These are phyloP conservation scores for Mortierella sp. DNA, from an alignment of 371 early-diverging fungal genomes.

Conservation along the genomic window DNA sequence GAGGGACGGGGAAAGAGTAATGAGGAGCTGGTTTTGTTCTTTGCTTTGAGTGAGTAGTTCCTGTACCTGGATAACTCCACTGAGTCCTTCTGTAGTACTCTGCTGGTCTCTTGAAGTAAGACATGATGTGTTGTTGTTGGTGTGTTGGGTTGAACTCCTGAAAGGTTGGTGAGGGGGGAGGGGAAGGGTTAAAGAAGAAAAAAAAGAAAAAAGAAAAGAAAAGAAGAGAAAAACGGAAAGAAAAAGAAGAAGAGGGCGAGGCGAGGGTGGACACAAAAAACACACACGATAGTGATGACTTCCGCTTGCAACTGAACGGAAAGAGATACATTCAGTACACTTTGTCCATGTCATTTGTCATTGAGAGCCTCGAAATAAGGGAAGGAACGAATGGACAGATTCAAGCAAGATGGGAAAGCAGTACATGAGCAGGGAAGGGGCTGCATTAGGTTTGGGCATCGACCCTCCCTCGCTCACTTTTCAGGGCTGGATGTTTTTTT, in stretches of 20 bases:
- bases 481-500: not conserved
- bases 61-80: conserved; percentile 58
- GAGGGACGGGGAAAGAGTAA: not conserved
- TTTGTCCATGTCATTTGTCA: conserved; percentile 10
- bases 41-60: not conserved
- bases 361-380: not conserved
- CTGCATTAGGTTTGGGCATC: conserved; percentile 10
- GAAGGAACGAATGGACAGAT: not conserved
- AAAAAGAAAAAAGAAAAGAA: conserved; percentile 2
- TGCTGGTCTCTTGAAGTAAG: conserved; percentile 49
- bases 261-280: not conserved
- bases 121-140: conserved; percentile 12
- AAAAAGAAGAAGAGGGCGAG: not conserved
- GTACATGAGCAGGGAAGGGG: conserved; percentile 8
- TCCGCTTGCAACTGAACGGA: not conserved
- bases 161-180: not conserved
- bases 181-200: not conserved
- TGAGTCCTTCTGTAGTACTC: conserved; percentile 48
- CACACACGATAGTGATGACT: conserved; percentile 13
- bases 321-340: not conserved
- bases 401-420: not conserved
- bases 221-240: conserved; percentile 10
- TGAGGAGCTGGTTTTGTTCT: not conserved
- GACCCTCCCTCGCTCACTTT: not conserved
- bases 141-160: conserved; percentile 5